Base-by-base conservation (phyloP, 1,139 yeast species). In the Trichomonascaceae sp. region DNA sequence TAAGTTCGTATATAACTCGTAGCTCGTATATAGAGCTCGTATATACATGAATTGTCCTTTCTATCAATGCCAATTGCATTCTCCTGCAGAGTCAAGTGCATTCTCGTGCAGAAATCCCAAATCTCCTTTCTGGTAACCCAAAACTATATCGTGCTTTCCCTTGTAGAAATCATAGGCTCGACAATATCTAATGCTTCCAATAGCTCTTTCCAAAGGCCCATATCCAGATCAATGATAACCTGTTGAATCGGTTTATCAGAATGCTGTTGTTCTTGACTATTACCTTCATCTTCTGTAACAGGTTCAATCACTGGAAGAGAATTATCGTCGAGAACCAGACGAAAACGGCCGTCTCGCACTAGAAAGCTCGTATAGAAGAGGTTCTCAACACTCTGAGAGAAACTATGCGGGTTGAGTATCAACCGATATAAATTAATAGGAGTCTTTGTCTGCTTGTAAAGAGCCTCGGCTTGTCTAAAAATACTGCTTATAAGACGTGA, bases 301-400 rank as follows among this genome's bases (percentile, higher is more conserved):
- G 55, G 63, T 55, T 19, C 27, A 9, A 77, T 65, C 20, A 70
- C 71, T 0, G 84, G 85, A n/a, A 75, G 67, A 1, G 81, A 87
- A 45, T 78, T 72, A 1, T 74, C 75, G 62, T 78, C 82, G 45
- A 61, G 51, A 32, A 60, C 62, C 41, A 89, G 63, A 44, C 74
- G 72, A 32, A 89, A 68, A 61, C 77, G 80, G 1, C 88, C 91
- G 63, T 87, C 95, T 63, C 84, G 81, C 3, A 89, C 79, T 50
- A 91, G 72, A 64, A 90, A 90, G 66, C 96, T 86, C 1, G 87
- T 78, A 64, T 84, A 87, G 65, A 90, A 91, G 61, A 91, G 71
- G 65, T 88, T 89, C 65, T 91, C 97, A 4, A 90, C 82, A 3
- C 93, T 80, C 65, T 86, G 91, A 1, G 86, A 76, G 69, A 85